Percentiles rank a stretch among this genome's conserved stretches.
phyloP scores from a whole-genome alignment of 2,329 filamentous ascomycete species.

The Pseudogymnoascus sp. region DNA sequence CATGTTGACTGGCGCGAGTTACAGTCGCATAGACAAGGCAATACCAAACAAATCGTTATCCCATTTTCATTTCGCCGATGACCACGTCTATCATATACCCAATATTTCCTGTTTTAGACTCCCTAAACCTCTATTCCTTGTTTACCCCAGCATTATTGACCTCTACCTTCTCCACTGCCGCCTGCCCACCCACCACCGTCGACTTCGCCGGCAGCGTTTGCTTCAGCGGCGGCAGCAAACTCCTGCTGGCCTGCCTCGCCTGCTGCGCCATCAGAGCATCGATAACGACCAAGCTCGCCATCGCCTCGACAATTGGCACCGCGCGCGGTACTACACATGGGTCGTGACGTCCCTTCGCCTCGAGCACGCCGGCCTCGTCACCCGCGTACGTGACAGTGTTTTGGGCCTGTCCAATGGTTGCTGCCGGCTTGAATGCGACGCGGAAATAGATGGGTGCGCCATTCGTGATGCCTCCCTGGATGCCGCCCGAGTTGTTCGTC shows the following conservation, averaged over 20 bases:
- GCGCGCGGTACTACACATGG: slow-evolving; percentile 86
- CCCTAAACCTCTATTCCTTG: not conserved
- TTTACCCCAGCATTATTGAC: slow-evolving; percentile 4
- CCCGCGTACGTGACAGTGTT: slow-evolving; percentile 73
- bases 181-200: slow-evolving; percentile 1
- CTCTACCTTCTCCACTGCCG: slow-evolving; percentile 4
- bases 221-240: slow-evolving; percentile 36
- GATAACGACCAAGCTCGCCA: slow-evolving; percentile 81
- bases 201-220: slow-evolving; percentile 15
- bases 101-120: not conserved
- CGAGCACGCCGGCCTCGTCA: slow-evolving; percentile 59
- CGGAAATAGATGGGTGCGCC: slow-evolving; percentile 91
- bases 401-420: slow-evolving; percentile 86
- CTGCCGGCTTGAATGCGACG: slow-evolving; percentile 88
- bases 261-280: slow-evolving; percentile 82
- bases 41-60: not conserved
- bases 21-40: not conserved
- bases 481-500: slow-evolving; percentile 91
- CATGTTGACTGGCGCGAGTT: not conserved
- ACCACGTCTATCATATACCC: slow-evolving; percentile 1
- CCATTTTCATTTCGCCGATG: slow-evolving; percentile 5
- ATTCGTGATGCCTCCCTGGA: slow-evolving; percentile 93
- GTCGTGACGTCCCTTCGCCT: slow-evolving; percentile 90
- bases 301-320: slow-evolving; percentile 81
- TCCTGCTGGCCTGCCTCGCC: slow-evolving; percentile 42